Conservation (phyloP, 2,329 filamentous ascomycete species). For the Paecilomyces niveus region DNA sequence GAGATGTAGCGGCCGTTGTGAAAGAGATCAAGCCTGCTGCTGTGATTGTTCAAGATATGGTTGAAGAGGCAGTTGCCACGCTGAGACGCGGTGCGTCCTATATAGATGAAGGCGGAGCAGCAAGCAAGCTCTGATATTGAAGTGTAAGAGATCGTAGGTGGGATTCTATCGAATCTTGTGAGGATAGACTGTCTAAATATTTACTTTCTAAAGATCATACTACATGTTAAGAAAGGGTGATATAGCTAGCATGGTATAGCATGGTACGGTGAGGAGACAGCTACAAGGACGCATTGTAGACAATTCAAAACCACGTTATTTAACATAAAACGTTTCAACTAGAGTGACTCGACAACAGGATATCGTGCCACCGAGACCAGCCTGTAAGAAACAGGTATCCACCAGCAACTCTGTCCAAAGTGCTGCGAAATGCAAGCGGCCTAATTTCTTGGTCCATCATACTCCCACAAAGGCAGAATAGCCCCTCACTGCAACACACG, state of each 20-base stretch:
- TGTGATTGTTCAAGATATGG: slow-evolving; percentile 87
- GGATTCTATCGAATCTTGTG: not conserved
- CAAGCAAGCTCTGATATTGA: slow-evolving; percentile 38
- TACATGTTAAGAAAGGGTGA: not conserved
- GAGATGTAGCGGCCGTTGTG: slow-evolving; percentile 79
- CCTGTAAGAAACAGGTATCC: not conserved
- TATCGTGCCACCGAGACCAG: not conserved
- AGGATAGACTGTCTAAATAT: not conserved
- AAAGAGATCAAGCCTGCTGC: slow-evolving; percentile 69
- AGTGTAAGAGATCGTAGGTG: not conserved
- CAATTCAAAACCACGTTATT: not conserved
- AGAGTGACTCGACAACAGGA: not conserved
- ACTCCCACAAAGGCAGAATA: not conserved
- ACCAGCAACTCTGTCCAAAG: not conserved
- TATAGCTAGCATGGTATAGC: not conserved
- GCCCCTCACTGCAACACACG: not conserved
- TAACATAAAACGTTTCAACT: not conserved
- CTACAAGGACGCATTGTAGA: not conserved
- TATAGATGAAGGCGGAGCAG: slow-evolving; percentile 33
- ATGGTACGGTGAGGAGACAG: not conserved
- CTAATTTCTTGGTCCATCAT: not conserved
- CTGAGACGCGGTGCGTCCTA: slow-evolving; percentile 57
- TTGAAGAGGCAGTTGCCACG: slow-evolving; percentile 64
- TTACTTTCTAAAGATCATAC: not conserved
- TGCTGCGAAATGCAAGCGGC: not conserved